Conservation (phyloP, 352 stramenopile species). For the Phytophthora megakarya region DNA sequence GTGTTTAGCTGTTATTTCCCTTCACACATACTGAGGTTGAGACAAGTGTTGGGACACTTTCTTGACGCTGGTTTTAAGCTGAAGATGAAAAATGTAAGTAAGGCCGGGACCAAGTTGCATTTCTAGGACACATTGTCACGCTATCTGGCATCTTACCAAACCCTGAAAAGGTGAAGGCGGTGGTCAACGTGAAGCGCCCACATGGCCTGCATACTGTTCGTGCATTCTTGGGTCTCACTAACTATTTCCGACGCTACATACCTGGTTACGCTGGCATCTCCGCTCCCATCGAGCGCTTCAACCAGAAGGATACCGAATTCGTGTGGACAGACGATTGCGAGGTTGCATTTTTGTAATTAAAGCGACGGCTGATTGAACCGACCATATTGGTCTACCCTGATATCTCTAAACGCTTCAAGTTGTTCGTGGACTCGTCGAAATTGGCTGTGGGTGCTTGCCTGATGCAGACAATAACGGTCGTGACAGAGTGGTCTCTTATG, state of each 20-base stretch:
- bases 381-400: slow-evolving; percentile 7
- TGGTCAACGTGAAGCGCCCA: neutral
- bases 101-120: slow-evolving; percentile 2
- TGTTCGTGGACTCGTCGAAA: slow-evolving; percentile 2
- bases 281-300: too few species aligned
- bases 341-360: too few species aligned
- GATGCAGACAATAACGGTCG: slow-evolving; percentile 4
- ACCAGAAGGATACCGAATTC: slow-evolving; percentile 8
- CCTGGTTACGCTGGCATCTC: too few species aligned
- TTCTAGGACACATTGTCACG: slow-evolving; percentile 5
- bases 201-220: neutral
- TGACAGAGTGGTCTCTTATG: slow-evolving; percentile 1
- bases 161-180: neutral
- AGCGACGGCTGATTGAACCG: neutral
- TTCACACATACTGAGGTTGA: neutral
- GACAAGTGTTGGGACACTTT: slow-evolving; percentile 6
- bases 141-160: slow-evolving; percentile 1
- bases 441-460: slow-evolving; percentile 5
- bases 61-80: neutral
- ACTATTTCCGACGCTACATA: too few species aligned
- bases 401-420: neutral
- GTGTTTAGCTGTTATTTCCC: too few species aligned
- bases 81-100: slow-evolving; percentile 12
- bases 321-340: too few species aligned
- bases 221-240: neutral